Percentiles rank a stretch among this genome's conserved stretches.
Evolutionary conservation across 177 flowering plant species (phyloP).

Genomic region (Tripterygium wilfordii): DNA sequence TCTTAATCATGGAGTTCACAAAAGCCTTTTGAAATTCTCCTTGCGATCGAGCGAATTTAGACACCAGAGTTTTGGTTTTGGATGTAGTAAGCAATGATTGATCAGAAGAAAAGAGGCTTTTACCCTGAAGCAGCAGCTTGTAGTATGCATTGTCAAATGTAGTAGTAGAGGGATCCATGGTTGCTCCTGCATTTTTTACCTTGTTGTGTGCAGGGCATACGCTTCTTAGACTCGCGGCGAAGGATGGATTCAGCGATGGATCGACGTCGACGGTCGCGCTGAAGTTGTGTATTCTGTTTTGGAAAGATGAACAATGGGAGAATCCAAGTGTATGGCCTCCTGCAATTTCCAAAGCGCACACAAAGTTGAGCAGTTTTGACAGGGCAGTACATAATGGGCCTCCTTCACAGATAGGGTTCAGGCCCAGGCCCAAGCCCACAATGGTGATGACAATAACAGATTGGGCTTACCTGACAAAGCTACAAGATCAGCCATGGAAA

Average conservation of each 20-base stretch:
- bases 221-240: slow-evolving; percentile 33
- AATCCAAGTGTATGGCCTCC: slow-evolving; percentile 96
- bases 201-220: slow-evolving; percentile 43
- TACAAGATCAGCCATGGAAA: slow-evolving; percentile 60
- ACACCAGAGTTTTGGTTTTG: slow-evolving; percentile 33
- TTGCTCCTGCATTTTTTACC: slow-evolving; percentile 39
- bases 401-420: too few relatives aligned
- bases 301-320: slow-evolving; percentile 88
- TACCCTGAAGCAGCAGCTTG: slow-evolving; percentile 42
- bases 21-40: slow-evolving; percentile 37
- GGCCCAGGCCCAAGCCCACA: too few relatives aligned
- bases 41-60: slow-evolving; percentile 30
- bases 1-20: slow-evolving; percentile 54
- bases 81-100: slow-evolving; percentile 37
- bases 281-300: slow-evolving; percentile 76
- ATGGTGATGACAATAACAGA: too few relatives aligned
- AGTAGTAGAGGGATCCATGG: slow-evolving; percentile 32
- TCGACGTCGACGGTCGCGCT: slow-evolving; percentile 36
- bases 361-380: too few relatives aligned
- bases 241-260: slow-evolving; percentile 38
- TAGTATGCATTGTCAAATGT: slow-evolving; percentile 47
- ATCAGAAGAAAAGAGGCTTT: slow-evolving; percentile 48
- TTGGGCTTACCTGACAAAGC: slow-evolving; percentile 70
- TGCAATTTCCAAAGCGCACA: slow-evolving; percentile 9
- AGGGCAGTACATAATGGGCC: too few relatives aligned